Conservation (phyloP, 2,329 filamentous ascomycete species). For the Colletotrichum chrysophilum region DNA sequence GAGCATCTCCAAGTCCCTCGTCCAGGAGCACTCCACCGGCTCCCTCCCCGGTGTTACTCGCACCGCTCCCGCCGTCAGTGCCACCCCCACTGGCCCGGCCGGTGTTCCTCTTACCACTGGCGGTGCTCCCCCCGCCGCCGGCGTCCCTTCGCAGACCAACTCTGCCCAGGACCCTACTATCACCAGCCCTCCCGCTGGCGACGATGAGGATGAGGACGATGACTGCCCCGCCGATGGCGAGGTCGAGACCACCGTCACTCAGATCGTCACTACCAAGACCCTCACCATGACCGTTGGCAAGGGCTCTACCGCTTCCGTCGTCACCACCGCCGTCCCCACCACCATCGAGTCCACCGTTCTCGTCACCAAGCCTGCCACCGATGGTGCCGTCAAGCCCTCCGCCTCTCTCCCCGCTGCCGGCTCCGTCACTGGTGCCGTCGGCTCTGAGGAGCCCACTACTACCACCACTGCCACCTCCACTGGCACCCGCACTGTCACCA, state of each 20-base stretch:
- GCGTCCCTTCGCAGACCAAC: conserved; percentile 22
- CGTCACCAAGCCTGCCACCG: conserved; percentile 15
- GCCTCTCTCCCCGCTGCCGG: not conserved
- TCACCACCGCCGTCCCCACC: conserved; percentile 49
- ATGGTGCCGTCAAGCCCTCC: not conserved
- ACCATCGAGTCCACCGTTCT: conserved; percentile 45
- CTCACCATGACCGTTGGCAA: conserved; percentile 39
- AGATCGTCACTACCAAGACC: conserved; percentile 36
- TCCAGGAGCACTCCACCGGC: conserved; percentile 39
- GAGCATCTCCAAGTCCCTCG: conserved; percentile 44
- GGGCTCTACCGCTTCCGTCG: conserved; percentile 33
- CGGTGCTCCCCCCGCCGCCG: conserved; percentile 28
- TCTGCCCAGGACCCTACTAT: conserved; percentile 22
- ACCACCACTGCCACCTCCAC: conserved; percentile 43
- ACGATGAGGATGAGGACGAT: conserved; percentile 12
- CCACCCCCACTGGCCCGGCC: conserved; percentile 23
- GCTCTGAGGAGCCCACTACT: conserved; percentile 34
- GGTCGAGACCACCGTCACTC: conserved; percentile 26
- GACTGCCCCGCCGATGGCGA: conserved; percentile 19
- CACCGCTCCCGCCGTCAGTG: conserved; percentile 32
- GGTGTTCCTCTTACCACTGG: conserved; percentile 37
- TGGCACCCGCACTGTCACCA: conserved; percentile 38
- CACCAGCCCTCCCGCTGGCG: conserved; percentile 2
- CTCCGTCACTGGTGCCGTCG: conserved; percentile 17
- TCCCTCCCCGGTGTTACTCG: conserved; percentile 41